A percentile compares a stretch with the other conserved stretches of the same genome.
Evolutionary conservation across 805 yeast species (phyloP).

Genomic region (Nakazawaea ishiwadae): DNA sequence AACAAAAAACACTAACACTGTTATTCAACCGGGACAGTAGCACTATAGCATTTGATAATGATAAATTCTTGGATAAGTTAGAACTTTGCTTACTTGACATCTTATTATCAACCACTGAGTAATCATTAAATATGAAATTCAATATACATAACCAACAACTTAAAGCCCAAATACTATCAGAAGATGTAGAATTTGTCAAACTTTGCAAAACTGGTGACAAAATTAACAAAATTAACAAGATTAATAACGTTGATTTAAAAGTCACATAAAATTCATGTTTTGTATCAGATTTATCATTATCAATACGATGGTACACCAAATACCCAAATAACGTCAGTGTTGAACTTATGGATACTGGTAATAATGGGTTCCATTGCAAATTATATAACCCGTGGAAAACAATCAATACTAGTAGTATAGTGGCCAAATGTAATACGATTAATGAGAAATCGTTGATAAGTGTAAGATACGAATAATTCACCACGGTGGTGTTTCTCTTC

Average conservation of each 20-base stretch:
- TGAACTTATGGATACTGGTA: slow-evolving; percentile 33
- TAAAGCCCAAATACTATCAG: slow-evolving; percentile 94
- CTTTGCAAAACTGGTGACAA: slow-evolving; percentile 89
- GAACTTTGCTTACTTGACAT: slow-evolving; percentile 22
- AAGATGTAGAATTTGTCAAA: slow-evolving; percentile 80
- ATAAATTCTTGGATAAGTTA: slow-evolving; percentile 75
- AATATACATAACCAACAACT: slow-evolving; percentile 72
- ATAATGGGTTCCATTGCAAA: slow-evolving; percentile 43
- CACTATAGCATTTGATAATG: slow-evolving; percentile 83
- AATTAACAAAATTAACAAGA: slow-evolving; percentile 66
- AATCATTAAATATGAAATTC: slow-evolving; percentile 66
- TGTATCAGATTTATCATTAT: too few species aligned
- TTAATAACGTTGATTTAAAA: slow-evolving; percentile 62
- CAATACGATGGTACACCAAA: slow-evolving; percentile 20
- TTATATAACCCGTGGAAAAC: slow-evolving; percentile 62
- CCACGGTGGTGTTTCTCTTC: slow-evolving; percentile 71
- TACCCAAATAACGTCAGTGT: slow-evolving; percentile 32
- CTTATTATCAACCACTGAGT: slow-evolving; percentile 32
- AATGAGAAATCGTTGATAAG: slow-evolving; percentile 70
- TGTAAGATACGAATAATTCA: slow-evolving; percentile 56
- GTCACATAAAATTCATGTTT: slow-evolving; percentile 25
- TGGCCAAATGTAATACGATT: slow-evolving; percentile 60
- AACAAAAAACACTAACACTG: slow-evolving; percentile 76
- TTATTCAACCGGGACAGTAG: slow-evolving; percentile 81
- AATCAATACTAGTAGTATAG: slow-evolving; percentile 57